These are phyloP conservation scores for Yarrowia bubula DNA, from an alignment of 805 yeast genomes.

Conservation along the genomic window DNA sequence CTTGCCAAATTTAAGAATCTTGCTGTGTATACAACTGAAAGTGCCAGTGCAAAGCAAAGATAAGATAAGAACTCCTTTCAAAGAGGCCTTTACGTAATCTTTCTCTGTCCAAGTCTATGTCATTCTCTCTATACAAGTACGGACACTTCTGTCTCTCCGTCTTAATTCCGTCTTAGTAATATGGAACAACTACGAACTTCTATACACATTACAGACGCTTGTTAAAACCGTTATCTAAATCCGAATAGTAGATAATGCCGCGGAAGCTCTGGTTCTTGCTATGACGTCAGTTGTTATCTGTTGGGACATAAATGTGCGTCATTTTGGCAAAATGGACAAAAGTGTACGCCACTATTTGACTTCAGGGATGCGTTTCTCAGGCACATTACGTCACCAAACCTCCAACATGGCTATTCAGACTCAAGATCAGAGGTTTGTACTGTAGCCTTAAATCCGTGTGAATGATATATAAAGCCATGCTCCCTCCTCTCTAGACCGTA, in stretches of 20 bases:
- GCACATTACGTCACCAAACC: slow-evolving; percentile 19
- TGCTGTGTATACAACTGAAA: too few relatives aligned
- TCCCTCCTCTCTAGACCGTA: not conserved
- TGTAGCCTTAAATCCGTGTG: not conserved
- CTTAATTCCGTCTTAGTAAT: too few relatives aligned
- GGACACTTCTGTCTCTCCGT: not conserved
- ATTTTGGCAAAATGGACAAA: slow-evolving; percentile 10
- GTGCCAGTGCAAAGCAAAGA: not conserved
- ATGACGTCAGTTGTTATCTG: slow-evolving; percentile 4
- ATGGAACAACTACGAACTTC: too few relatives aligned
- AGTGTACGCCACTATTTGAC: not conserved
- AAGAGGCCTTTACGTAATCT: not conserved
- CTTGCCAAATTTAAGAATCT: not conserved
- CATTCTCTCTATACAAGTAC: not conserved
- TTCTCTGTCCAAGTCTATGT: not conserved
- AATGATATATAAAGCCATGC: slow-evolving; percentile 1
- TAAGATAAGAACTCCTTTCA: not conserved
- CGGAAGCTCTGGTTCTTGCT: not conserved
- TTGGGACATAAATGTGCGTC: slow-evolving; percentile 7
- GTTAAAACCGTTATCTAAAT: not conserved
- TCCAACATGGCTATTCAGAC: slow-evolving; percentile 1
- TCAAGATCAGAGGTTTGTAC: not conserved
- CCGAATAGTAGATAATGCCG: not conserved
- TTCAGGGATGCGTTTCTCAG: not conserved
- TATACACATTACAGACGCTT: not conserved